Evolutionary conservation across 768 basidiomycete species (phyloP), one percentile per base, ranked within the genome.

Genomic region (Pleurotus tuoliensis): DNA sequence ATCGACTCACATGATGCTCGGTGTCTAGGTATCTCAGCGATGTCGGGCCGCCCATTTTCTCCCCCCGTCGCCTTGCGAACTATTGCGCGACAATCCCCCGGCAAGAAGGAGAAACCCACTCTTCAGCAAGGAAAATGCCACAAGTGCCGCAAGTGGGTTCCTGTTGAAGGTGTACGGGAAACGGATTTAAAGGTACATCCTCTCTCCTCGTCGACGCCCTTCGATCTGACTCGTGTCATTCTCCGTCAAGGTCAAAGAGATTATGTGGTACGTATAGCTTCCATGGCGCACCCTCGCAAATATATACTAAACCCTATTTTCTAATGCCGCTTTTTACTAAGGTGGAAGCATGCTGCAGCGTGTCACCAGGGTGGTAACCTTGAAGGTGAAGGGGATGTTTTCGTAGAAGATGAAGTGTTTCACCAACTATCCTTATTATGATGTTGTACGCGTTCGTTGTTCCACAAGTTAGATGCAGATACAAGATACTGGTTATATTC

Each of bases 281-380:
- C 24, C 16, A 38, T 30, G 11, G 8, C 44, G 20, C 43, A 5
- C 6, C n/a, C 9, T 11, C 11, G n/a, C 37, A 43, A 43, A 18
- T 46, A 18, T 22, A 18, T 12, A 25, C 38, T n/a, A 41, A 38
- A 27, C 11, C 24, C 41, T 41, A 41, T 15, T 5, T 45, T 11
- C 25, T 39, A 1, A 41, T 5, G 12, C 7, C 15, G n/a, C 50
- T 34, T 11, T 34, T 9, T 4, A 34, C 11, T 2, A 34, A 87
- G 86, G 88, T 90, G 87, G 87, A 90, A 93, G 69, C 91, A 93
- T 63, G 91, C 90, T 25, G 88, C 88, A 1, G 62, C 79, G 15
- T 93, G 91, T 62, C 91, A 93, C 64, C 80, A 81, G 53, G 78
- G 80, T 15, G 78, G 79, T 4, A 75, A 71, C 15, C 67, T 87